Base-by-base conservation (phyloP, 768 basidiomycete genomes). In the Pisolithus albus region DNA sequence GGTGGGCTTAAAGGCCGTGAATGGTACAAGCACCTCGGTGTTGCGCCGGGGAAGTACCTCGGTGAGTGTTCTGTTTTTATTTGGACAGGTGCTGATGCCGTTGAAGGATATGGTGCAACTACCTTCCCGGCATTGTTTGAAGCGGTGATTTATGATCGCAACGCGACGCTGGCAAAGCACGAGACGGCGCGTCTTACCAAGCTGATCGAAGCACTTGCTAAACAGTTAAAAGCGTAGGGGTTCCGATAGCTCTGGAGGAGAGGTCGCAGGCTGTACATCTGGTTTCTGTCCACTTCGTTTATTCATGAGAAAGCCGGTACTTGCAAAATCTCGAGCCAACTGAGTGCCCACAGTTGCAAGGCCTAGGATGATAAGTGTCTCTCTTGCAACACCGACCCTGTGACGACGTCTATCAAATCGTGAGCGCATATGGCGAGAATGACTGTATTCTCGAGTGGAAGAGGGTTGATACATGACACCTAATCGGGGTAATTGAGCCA, bases 21-120 rank as follows among this genome's bases (percentile, higher is more conserved):
- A 63, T 94, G 92, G 92, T 95, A 87, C 64, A 81, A 74, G 60
- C 86, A 92, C 67, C 75, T 92, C 15, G 91, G 79, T 45, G 88
- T 92, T 40, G 89, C 92, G 3, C 92, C 92, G 28, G 92, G 91
- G 37, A 84, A 88, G 65, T 85, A 85, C 82, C 80, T 86, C 38
- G 85, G 86, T 87, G 57, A 58, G 77, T 67, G 19, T 23, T 47
- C 36, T 16, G 11, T 36, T 21, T 34, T 51, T 16, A 26, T 39
- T 7, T 38, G 48, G 32, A 52, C 8, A 47, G 32, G 37, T 23
- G 7, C 7, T 32, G 30, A 49, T 21, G 32, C 8, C 50, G 36
- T 41, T 34, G 36, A 18, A 88, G 86, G 87, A 5, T 89, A 90
- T 59, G 89, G 89, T 6, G 87, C 90, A 2, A 92, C 90, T 0